A percentile compares a stretch with the other conserved stretches of the same genome.
phyloP scores from a whole-genome alignment of 306 rosid species.

The Trifolium subterraneum region DNA sequence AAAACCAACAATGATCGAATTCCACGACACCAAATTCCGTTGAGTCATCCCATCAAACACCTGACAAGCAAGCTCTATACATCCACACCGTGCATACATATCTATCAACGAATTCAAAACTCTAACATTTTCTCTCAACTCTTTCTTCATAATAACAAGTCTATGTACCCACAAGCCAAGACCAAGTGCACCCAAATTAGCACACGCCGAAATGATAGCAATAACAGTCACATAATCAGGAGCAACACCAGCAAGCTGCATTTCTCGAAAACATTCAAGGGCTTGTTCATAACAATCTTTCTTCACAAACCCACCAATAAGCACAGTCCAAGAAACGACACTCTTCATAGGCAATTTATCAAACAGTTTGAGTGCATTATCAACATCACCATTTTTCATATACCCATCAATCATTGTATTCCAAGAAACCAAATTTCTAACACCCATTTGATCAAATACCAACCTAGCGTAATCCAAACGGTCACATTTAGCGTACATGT shows the following conservation, averaged over 20 bases:
- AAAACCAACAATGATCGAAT: slow-evolving; percentile 82
- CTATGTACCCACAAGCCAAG: slow-evolving; percentile 79
- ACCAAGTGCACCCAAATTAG: slow-evolving; percentile 80
- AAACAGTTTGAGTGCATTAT: slow-evolving; percentile 63
- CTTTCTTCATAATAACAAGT: slow-evolving; percentile 54
- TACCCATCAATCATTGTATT: slow-evolving; percentile 82
- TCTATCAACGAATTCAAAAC: slow-evolving; percentile 75
- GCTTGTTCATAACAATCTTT: slow-evolving; percentile 65
- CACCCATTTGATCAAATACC: slow-evolving; percentile 59
- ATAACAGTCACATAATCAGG: slow-evolving; percentile 85
- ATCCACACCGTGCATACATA: slow-evolving; percentile 89
- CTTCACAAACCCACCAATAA: slow-evolving; percentile 85
- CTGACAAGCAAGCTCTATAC: slow-evolving; percentile 69
- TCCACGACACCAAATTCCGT: slow-evolving; percentile 80
- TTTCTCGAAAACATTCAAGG: slow-evolving; percentile 67
- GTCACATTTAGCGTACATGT: slow-evolving; percentile 77
- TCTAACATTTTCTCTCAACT: slow-evolving; percentile 56
- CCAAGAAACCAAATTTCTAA: slow-evolving; percentile 75
- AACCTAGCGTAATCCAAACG: slow-evolving; percentile 56
- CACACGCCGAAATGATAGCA: slow-evolving; percentile 77
- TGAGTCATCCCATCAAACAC: slow-evolving; percentile 63
- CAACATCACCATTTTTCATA: slow-evolving; percentile 63
- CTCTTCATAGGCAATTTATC: slow-evolving; percentile 79
- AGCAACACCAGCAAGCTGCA: slow-evolving; percentile 70
- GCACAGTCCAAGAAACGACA: slow-evolving; percentile 78